phyloP scores from a whole-genome alignment of 78 protist genomes.

The Cavenderia fasciculata region DNA sequence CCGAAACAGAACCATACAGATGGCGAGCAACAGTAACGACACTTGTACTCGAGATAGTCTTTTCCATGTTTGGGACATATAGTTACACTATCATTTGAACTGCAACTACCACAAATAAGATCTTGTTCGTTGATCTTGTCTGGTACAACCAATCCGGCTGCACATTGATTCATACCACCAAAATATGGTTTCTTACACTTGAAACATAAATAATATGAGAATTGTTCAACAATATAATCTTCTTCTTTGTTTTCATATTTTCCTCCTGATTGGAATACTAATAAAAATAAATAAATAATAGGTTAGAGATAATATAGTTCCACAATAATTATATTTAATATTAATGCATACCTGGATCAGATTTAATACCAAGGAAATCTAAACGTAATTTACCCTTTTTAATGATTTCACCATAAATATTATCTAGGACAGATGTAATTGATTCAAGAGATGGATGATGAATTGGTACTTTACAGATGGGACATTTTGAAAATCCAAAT shows the following conservation, averaged over 20 bases:
- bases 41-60: constrained; percentile 74
- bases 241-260: constrained; percentile 30
- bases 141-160: constrained; percentile 45
- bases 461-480: constrained; percentile 77
- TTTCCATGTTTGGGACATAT: constrained; percentile 75
- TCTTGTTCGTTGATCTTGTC: constrained; percentile 74
- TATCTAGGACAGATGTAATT: constrained; percentile 17
- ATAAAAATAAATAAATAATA: too few species aligned
- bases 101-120: constrained; percentile 79
- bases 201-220: constrained; percentile 79
- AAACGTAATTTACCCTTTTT: constrained; percentile 59
- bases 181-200: constrained; percentile 82
- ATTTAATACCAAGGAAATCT: constrained; percentile 13
- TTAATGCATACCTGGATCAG: too few species aligned
- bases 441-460: constrained; percentile 47
- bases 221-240: constrained; percentile 71
- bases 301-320: too few species aligned
- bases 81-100: constrained; percentile 12
- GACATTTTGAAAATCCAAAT: constrained; percentile 85
- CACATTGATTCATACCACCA: constrained; percentile 80
- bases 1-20: constrained; percentile 78
- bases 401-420: constrained; percentile 48
- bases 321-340: too few species aligned
- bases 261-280: constrained; percentile 27
- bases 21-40: constrained; percentile 64